Evolutionary conservation across 805 yeast genomes (phyloP), one percentile per base, ranked within the genome.

Genomic region (Metschnikowia chrysomelidarum): DNA sequence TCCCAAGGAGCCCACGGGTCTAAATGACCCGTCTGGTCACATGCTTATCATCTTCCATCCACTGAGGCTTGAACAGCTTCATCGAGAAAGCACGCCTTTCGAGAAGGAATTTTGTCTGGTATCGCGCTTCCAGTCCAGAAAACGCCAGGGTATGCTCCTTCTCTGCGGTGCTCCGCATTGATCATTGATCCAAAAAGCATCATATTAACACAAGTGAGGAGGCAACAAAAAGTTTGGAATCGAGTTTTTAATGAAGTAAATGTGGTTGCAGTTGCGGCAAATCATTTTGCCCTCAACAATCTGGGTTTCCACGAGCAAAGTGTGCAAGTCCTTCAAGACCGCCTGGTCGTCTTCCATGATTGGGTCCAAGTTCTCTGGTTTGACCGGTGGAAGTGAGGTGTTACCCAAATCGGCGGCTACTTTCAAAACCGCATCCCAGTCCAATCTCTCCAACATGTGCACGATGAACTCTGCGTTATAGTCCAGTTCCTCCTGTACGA

Each of bases 161-260:
- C n/a, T n/a, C n/a, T n/a, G n/a, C n/a, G n/a, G n/a, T n/a, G n/a
- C n/a, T n/a, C n/a, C n/a, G n/a, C n/a, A n/a, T n/a, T n/a, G n/a
- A 9, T 24, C 26, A 24, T 12, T 8, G n/a, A 24, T 24, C 15
- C 26, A 24, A 24, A n/a, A 9, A 24, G 26, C n/a, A 24, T 24
- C 27, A 14, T 24, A 10, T 29, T 23, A 45, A 24, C 89, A 94
- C 49, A 93, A 69, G 57, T 93, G 98, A 5, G 98, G 98, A 20
- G 98, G 98, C 22, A 93, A 73, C 36, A 93, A 65, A 62, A 93
- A 83, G 69, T 91, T 91, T 22, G 99, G 96, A 50, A 93, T 88
- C 33, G 93, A 79, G 68, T 87, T 89, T 62, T 89, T 91, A 65
- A 93, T 84, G 65, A 83, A 78, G 62, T 89, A 93, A 6, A 84